Evolutionary conservation across 768 basidiomycete genomes (phyloP).

Genomic region (Lyophyllum atratum): DNA sequence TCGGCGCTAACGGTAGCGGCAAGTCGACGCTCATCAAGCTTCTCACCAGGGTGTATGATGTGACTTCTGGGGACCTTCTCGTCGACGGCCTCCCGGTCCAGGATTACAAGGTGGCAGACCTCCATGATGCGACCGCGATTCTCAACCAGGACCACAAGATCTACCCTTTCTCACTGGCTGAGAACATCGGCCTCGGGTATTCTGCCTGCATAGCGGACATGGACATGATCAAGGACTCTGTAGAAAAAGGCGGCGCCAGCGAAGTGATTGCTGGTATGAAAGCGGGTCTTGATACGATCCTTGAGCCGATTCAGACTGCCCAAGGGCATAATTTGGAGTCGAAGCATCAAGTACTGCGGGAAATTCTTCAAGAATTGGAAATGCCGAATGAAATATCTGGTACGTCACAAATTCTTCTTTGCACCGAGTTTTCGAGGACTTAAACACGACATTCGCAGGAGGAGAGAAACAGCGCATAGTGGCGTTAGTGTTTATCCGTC

Average conservation of each 20-base stretch:
- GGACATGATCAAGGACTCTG: slow-evolving; percentile 28
- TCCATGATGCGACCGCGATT: slow-evolving; percentile 47
- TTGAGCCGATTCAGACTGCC: slow-evolving; percentile 13
- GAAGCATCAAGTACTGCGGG: slow-evolving; percentile 12
- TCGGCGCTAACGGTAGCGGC: slow-evolving; percentile 57
- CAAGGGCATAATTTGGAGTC: slow-evolving; percentile 5
- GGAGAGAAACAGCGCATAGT: slow-evolving; percentile 28
- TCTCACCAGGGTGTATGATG: slow-evolving; percentile 49
- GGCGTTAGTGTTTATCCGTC: slow-evolving; percentile 18
- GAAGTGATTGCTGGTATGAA: slow-evolving; percentile 8
- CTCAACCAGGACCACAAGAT: slow-evolving; percentile 50
- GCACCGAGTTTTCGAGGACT: neutral
- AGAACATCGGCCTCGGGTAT: slow-evolving; percentile 39
- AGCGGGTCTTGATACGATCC: slow-evolving; percentile 16
- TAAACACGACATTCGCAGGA: slow-evolving; percentile 5
- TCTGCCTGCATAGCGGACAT: slow-evolving; percentile 13
- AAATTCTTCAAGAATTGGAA: slow-evolving; percentile 15
- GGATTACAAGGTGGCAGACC: slow-evolving; percentile 36
- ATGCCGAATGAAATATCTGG: slow-evolving; percentile 13
- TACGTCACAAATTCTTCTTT: neutral
- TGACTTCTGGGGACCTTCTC: slow-evolving; percentile 40
- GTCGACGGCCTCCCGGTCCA: slow-evolving; percentile 43
- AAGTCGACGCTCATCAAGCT: slow-evolving; percentile 55
- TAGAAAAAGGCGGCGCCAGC: slow-evolving; percentile 27
- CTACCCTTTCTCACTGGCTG: slow-evolving; percentile 46